Percentiles rank a stretch among this genome's conserved stretches.
These are phyloP conservation scores for Pleodorina starrii DNA, from an alignment of 139 green algal species.

Conservation along the genomic window DNA sequence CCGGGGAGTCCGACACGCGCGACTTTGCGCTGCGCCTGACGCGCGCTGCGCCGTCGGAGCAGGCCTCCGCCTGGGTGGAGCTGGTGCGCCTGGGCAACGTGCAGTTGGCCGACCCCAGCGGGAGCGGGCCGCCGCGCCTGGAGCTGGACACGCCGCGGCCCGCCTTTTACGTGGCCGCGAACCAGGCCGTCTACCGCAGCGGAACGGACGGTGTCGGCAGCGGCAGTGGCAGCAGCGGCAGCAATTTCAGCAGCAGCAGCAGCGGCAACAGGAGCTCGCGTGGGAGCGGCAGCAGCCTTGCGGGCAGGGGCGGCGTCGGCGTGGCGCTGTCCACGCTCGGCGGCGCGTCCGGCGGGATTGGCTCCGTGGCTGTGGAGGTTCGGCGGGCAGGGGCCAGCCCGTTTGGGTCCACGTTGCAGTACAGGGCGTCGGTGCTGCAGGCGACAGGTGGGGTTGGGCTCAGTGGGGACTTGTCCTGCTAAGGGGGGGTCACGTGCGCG, in stretches of 20 bases:
- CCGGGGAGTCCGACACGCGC: not conserved
- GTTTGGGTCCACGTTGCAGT: not conserved
- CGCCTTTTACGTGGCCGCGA: not conserved
- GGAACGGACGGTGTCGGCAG: no score
- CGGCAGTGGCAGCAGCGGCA: not conserved
- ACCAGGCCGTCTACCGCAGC: not conserved
- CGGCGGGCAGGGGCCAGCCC: slow-evolving; percentile 14
- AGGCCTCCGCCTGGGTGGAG: not conserved
- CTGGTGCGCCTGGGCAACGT: not conserved
- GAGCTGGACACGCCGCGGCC: not conserved
- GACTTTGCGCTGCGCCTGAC: not conserved
- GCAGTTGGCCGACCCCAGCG: not conserved
- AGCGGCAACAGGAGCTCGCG: not conserved
- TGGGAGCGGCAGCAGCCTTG: not conserved
- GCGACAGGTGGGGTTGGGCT: not conserved
- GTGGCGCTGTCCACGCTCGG: not conserved
- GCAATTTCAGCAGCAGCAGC: not conserved
- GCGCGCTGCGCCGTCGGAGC: not conserved
- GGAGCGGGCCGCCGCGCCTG: not conserved
- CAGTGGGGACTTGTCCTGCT: no score
- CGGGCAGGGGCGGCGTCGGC: no score
- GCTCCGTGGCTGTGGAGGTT: not conserved
- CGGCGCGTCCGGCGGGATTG: not conserved
- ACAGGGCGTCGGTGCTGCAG: not conserved
- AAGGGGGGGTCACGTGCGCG: no score